Conservation (phyloP, 2,329 filamentous ascomycete species). For the Ceratocystis eucalypticola region DNA sequence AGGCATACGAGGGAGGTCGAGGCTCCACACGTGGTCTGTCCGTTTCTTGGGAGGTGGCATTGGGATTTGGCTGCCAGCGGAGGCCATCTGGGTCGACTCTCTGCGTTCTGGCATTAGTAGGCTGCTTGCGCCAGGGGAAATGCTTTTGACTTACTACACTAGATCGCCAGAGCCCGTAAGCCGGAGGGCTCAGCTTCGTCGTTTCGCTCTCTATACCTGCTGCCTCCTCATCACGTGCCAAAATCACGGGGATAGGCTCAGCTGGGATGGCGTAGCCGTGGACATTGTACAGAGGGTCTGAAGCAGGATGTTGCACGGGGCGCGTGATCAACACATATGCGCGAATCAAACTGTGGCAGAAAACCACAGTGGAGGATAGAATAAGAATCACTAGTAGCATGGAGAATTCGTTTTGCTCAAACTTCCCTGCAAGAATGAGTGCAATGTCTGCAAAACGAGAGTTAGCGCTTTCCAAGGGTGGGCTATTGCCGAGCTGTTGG, state of each 20-base stretch:
- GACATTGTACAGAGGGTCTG: conserved; percentile 36
- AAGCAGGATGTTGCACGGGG: conserved; percentile 24
- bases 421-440: conserved; percentile 51
- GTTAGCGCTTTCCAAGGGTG: neutral
- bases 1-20: conserved; percentile 62
- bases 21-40: conserved; percentile 23
- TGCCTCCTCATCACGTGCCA: conserved; percentile 61
- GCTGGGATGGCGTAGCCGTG: conserved; percentile 57
- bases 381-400: conserved; percentile 69
- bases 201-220: conserved; percentile 42
- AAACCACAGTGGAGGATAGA: conserved; percentile 60
- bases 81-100: conserved; percentile 68
- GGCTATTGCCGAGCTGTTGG: neutral
- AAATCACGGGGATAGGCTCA: conserved; percentile 61
- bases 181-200: conserved; percentile 54
- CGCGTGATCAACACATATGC: conserved; percentile 53
- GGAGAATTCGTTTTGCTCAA: conserved; percentile 57
- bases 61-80: conserved; percentile 60
- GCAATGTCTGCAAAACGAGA: conserved; percentile 48
- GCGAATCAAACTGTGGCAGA: conserved; percentile 64
- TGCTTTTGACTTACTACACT: conserved; percentile 51
- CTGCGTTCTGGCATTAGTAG: conserved; percentile 27
- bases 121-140: neutral
- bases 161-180: conserved; percentile 73
- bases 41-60: conserved; percentile 20